Conservation (phyloP, 1,284 basidiomycete genomes). For the Ceratobasidium sp. region DNA sequence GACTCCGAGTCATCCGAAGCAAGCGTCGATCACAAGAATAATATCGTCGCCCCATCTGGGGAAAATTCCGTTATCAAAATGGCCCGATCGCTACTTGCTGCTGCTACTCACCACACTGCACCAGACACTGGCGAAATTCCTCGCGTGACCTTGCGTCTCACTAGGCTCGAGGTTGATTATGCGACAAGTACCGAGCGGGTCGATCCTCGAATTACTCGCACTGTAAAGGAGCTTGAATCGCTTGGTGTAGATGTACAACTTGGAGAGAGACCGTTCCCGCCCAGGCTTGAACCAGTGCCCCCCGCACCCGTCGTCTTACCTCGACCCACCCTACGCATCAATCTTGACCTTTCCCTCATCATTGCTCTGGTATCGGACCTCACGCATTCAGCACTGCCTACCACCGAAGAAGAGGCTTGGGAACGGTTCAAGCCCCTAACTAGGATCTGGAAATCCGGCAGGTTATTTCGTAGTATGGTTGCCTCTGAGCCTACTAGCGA, state of each 20-base stretch:
- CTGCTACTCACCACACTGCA: slow-evolving; percentile 60
- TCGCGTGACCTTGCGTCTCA: slow-evolving; percentile 66
- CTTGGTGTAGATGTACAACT: slow-evolving; percentile 73
- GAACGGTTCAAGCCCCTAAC: slow-evolving; percentile 62
- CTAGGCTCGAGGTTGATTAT: slow-evolving; percentile 62
- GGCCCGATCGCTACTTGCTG: slow-evolving; percentile 65
- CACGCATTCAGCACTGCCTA: slow-evolving; percentile 73
- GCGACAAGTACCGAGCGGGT: slow-evolving; percentile 45
- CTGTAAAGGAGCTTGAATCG: slow-evolving; percentile 59
- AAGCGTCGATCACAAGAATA: slow-evolving; percentile 44
- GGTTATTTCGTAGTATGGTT: slow-evolving; percentile 17
- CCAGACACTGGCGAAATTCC: slow-evolving; percentile 49
- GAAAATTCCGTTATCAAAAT: slow-evolving; percentile 75
- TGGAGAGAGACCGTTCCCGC: slow-evolving; percentile 56
- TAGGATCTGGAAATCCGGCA: slow-evolving; percentile 37
- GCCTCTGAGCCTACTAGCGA: slow-evolving; percentile 3
- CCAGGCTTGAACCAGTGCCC: neutral
- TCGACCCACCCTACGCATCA: slow-evolving; percentile 64
- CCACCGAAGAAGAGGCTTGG: slow-evolving; percentile 62
- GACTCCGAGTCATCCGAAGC: slow-evolving; percentile 69
- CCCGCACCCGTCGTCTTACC: neutral
- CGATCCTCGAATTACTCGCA: slow-evolving; percentile 68
- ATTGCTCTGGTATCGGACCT: slow-evolving; percentile 85
- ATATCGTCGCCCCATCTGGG: slow-evolving; percentile 54
- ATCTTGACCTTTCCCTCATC: slow-evolving; percentile 80